Base-by-base conservation (phyloP, 176 grass and related monocot species). In the Cymbopogon citratus region DNA sequence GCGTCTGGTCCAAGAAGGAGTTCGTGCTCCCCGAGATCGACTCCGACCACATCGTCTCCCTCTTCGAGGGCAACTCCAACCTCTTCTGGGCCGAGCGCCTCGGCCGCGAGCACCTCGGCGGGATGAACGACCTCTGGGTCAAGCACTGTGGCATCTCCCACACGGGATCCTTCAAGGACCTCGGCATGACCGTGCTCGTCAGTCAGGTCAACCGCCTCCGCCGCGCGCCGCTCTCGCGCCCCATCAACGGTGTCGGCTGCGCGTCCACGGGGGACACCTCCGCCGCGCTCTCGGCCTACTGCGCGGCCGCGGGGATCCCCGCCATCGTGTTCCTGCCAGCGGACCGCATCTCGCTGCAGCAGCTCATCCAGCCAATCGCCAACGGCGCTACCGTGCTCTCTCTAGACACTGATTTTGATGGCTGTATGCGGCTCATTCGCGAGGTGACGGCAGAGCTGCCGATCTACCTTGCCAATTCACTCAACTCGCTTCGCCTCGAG, bases 61-160 rank as follows among this genome's bases (percentile, higher is more conserved):
- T 94, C 48, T 94, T 94, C 67, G 92, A 94, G 86, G 92, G 92
- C 3, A 94, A 94, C 73, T 91, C 89, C 61, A 94, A 94, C 80
- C 86, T 94, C 35, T 94, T 91, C 89, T 94, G 92, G 92, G 92
- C 92, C 0, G 92, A 94, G 89, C 88, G 86, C 40, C 80, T 94
- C 43, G 92, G 88, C 59, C 88, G 88, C 16, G 86, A 94, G n/a
- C 89, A 94, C 80, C 88, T 94, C 49, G 89, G 89, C 21, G 92
- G 88, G 64, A 94, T 94, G 92, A 85, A 39, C 64, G 92, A 94
- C 26, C 92, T 94, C 76, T 94, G 92, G 92, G 92, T 94, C 33
- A 94, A 94, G 86, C 92, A 94, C 74, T 94, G 92, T 34, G 92
- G 92, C 77, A 94, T 94, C 81, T 94, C 92, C 7, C 92, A 94